Conservation (phyloP, 108 stramenopile species). For the Nannochloropsis gaditana region DNA sequence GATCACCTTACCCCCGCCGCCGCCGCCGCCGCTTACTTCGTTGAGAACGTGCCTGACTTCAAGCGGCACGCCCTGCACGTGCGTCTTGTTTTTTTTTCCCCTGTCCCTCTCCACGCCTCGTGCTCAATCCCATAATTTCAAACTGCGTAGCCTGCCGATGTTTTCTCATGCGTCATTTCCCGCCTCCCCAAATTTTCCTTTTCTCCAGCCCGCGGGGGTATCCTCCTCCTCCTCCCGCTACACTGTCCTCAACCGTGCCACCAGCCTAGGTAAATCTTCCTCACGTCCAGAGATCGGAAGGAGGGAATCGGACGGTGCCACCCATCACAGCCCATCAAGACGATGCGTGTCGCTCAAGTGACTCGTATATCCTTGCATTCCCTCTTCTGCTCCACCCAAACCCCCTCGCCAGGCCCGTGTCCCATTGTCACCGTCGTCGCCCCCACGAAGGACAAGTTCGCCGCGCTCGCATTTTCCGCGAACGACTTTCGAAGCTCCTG, state of each 20-base stretch:
- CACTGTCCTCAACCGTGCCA: not conserved
- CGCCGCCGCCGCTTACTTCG: conserved; percentile 93
- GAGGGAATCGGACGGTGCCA: too few relatives aligned
- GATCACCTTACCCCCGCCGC: conserved; percentile 94
- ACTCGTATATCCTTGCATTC: too few relatives aligned
- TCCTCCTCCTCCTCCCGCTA: not conserved
- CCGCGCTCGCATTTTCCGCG: too few relatives aligned
- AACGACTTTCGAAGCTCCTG: too few relatives aligned
- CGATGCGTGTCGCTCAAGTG: too few relatives aligned
- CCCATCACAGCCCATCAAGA: too few relatives aligned
- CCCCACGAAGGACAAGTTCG: conserved; percentile 35
- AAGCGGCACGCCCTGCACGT: too few relatives aligned
- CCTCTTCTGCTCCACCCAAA: not conserved
- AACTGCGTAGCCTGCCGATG: too few relatives aligned
- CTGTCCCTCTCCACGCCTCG: too few relatives aligned
- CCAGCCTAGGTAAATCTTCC: not conserved
- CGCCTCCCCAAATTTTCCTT: not conserved
- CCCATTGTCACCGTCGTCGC: conserved; percentile 33
- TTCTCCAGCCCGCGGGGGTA: conserved; percentile 71
- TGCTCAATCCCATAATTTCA: too few relatives aligned
- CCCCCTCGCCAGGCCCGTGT: not conserved
- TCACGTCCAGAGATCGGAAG: too few relatives aligned
- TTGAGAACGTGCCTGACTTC: conserved; percentile 71
- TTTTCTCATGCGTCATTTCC: not conserved
- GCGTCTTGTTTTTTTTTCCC: too few relatives aligned